A percentile compares a stretch with the other conserved stretches of the same genome.
Conservation (phyloP, 345 rosid species). For the Eucalyptus cladocalyx region DNA sequence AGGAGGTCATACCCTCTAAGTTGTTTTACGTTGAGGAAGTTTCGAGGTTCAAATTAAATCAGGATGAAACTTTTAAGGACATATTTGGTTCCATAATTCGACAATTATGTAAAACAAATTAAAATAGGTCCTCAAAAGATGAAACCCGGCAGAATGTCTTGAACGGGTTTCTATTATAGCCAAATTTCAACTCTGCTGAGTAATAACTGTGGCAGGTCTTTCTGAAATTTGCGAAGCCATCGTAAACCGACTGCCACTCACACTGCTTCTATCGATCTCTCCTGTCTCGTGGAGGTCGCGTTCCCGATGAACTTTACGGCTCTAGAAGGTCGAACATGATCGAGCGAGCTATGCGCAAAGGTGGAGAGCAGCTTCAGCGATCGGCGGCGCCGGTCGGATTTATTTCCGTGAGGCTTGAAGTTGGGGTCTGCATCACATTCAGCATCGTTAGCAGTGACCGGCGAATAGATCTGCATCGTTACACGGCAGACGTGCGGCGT, state of each 20-base stretch:
- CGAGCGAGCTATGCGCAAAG: neutral
- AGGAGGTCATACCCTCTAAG: no score
- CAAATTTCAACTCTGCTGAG: neutral
- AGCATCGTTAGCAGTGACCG: neutral
- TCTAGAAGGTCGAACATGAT: neutral
- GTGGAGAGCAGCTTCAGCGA: neutral
- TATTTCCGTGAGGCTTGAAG: no score
- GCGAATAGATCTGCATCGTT: neutral
- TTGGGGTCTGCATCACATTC: no score
- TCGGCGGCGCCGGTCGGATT: no score
- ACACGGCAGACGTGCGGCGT: rapidly evolving
- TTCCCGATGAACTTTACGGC: neutral
- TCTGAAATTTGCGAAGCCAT: neutral
- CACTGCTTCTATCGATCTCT: neutral
- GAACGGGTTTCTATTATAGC: neutral
- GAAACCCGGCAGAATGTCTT: neutral
- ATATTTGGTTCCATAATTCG: rapidly evolving
- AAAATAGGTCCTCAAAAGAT: neutral
- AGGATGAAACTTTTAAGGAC: no score
- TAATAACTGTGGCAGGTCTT: neutral
- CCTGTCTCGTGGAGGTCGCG: neutral
- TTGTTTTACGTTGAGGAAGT: no score
- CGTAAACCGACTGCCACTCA: neutral
- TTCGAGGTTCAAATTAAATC: no score
- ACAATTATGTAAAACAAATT: neutral